These are phyloP conservation scores for Stentor coeruleus DNA, from an alignment of 73 alveolate genomes.

Conservation along the genomic window DNA sequence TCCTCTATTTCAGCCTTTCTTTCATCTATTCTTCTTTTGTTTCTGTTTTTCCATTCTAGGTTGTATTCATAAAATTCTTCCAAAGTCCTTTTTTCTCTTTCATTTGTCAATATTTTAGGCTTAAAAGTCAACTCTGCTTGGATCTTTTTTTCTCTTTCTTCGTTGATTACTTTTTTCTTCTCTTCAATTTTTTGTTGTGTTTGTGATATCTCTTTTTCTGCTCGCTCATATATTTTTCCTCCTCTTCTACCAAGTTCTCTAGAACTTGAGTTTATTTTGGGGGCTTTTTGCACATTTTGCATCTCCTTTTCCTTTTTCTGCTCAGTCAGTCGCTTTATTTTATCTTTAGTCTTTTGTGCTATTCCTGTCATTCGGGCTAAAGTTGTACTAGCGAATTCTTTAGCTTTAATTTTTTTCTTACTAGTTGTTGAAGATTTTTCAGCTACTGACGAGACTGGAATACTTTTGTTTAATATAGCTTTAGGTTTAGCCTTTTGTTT, in stretches of 20 bases:
- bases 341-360: neutral
- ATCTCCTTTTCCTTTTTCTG: neutral
- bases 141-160: neutral
- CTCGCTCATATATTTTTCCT: neutral
- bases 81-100: neutral
- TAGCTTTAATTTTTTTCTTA: neutral
- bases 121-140: slow-evolving; percentile 11
- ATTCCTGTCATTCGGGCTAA: neutral
- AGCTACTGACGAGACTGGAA: neutral
- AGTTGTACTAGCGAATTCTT: neutral
- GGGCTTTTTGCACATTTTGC: neutral
- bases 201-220: neutral
- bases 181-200: neutral
- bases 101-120: neutral
- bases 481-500: neutral
- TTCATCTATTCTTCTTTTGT: neutral
- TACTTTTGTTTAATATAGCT: neutral
- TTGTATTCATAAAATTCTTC: neutral
- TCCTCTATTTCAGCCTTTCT: neutral
- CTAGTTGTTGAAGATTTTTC: neutral
- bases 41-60: neutral
- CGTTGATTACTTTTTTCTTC: neutral
- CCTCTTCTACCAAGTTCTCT: neutral
- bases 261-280: neutral
- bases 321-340: neutral